phyloP scores from a whole-genome alignment of 192 early-diverging fungal genomes.

The Nowakowskiella sp. region DNA sequence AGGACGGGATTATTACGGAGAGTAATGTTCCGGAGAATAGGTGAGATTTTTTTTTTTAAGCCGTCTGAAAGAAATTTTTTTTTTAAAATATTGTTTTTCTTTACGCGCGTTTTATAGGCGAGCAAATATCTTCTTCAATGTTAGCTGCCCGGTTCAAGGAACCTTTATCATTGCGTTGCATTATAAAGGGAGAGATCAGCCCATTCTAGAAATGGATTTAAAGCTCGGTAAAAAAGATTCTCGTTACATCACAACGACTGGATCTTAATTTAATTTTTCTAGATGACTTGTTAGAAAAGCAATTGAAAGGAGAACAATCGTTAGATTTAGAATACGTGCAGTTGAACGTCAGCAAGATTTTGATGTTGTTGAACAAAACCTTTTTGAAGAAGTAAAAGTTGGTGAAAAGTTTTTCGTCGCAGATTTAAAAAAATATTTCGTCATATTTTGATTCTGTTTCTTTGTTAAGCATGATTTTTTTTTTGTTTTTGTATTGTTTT shows the following conservation, averaged over 20 bases:
- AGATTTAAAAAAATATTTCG: slow-evolving; percentile 27
- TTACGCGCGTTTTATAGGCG: slow-evolving; percentile 30
- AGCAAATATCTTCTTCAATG: slow-evolving; percentile 82
- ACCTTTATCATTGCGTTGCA: slow-evolving; percentile 85
- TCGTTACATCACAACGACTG: slow-evolving; percentile 73
- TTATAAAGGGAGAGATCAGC: slow-evolving; percentile 85
- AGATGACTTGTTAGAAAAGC: slow-evolving; percentile 55
- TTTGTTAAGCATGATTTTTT: too few relatives aligned
- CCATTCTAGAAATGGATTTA: slow-evolving; percentile 93
- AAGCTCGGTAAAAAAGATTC: too few relatives aligned
- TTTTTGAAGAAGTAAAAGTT: slow-evolving; percentile 52
- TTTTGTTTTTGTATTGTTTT: too few relatives aligned
- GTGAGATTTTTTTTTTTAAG: slow-evolving; percentile 24
- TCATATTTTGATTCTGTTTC: background rate
- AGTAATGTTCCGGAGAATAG: slow-evolving; percentile 87
- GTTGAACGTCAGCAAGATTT: slow-evolving; percentile 72
- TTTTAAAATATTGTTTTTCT: background rate
- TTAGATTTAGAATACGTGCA: slow-evolving; percentile 91
- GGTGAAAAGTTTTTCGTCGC: background rate
- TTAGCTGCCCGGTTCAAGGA: slow-evolving; percentile 77
- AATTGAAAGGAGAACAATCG: slow-evolving; percentile 79
- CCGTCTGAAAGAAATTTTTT: background rate
- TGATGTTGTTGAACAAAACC: slow-evolving; percentile 73
- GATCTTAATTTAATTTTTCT: slow-evolving; percentile 15
- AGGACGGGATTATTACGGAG: slow-evolving; percentile 85